These are phyloP conservation scores for Mycena pura DNA, from an alignment of 768 basidiomycete genomes.

Conservation along the genomic window DNA sequence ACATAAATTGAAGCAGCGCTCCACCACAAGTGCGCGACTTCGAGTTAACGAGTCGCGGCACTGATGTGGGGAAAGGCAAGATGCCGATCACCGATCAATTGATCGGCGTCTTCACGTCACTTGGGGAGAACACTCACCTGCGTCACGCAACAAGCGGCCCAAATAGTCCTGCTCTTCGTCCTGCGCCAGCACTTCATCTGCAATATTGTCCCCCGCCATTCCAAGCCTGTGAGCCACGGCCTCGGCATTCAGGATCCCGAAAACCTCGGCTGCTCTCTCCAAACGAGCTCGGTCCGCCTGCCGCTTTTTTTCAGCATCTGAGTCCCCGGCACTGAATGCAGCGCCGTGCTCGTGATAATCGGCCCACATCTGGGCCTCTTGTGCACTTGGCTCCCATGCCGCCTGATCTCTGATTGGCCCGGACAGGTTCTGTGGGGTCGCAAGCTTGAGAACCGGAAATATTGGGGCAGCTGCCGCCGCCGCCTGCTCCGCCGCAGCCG, in stretches of 20 bases:
- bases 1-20: no score
- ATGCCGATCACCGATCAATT: background rate
- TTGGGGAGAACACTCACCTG: constrained; percentile 9
- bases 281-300: background rate
- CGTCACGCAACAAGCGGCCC: background rate
- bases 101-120: background rate
- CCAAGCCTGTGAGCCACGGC: background rate
- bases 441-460: background rate
- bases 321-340: constrained; percentile 4
- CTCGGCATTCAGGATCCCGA: constrained; percentile 12
- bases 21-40: background rate
- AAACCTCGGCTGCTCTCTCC: background rate
- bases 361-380: constrained; percentile 1
- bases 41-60: background rate
- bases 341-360: constrained; percentile 1
- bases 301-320: background rate
- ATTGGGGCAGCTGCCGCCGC: background rate
- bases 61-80: no score
- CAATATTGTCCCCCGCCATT: background rate
- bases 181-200: background rate
- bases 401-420: background rate
- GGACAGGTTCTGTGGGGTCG: background rate
- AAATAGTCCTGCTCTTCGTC: constrained; percentile 10
- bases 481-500: background rate
- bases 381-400: background rate